Base-by-base conservation (phyloP, 2,329 filamentous ascomycete genomes). In the Penicillium verrucosum region DNA sequence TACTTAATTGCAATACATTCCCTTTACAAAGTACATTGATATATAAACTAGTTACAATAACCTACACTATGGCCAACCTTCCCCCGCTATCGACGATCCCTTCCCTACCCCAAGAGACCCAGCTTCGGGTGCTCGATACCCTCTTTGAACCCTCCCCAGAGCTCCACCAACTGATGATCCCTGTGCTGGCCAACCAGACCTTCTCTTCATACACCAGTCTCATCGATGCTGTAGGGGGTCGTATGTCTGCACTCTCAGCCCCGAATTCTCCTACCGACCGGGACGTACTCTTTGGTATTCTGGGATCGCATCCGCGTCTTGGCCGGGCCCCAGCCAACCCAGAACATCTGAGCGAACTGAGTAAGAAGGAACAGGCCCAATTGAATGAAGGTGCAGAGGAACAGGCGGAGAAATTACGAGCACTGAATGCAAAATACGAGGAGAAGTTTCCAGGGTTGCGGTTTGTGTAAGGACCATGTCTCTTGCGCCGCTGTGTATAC, bases 141-240 rank as follows among this genome's bases (percentile, higher is more conserved):
- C 86, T 96, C 57, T 96, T 97, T 74, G 92, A 97, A 72, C 89
- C 90, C 16, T 92, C 88, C 52, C 78, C 82, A 0, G 83, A 87
- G 49, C 84, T 97, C 1, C 90, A 93, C 73, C 79, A 82, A 12
- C 80, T 94, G 14, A 84, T 89, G 16, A 71, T 90, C 6, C 89
- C 89, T 2, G 76, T 88, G 2, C 78, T 95, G n/a, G 79, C 78
- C 40, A 77, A 78, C 43, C 75, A 81, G 46, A 72, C 78, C 1
- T 92, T 90, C 72, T 65, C 77, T 1, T 86, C 85, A 27, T 97
- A 96, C 73, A 61, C 78, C 8, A 80, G 84, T 36, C 80, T 96
- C 7, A 87, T 96, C 67, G 78, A 83, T 45, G 81, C 84, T 42
- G 81, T 94, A 41, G 83, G 86, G 18, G 70, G 79, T 10, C 82